Evolutionary conservation across 139 green algal genomes (phyloP).

Genomic region (Chlamydomonas sp.): DNA sequence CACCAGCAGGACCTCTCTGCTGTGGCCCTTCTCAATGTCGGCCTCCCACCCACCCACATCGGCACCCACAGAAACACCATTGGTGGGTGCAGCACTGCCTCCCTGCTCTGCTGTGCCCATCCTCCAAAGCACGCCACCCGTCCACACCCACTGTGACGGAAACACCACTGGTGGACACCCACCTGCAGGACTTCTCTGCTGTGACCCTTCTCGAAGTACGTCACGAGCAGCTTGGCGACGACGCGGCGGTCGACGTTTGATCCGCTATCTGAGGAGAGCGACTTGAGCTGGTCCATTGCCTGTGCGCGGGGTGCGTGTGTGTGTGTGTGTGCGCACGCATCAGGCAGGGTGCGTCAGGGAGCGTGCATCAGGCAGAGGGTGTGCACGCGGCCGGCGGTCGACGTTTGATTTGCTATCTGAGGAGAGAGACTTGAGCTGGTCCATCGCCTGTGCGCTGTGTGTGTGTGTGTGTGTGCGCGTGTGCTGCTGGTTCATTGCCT

Average conservation of each 20-base stretch:
- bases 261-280: conserved; percentile 31
- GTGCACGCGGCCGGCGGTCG: conserved; percentile 44
- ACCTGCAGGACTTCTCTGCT: conserved; percentile 31
- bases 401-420: conserved; percentile 34
- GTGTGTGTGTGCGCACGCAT: too few relatives aligned
- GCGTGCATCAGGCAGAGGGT: conserved; percentile 21
- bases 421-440: conserved; percentile 24
- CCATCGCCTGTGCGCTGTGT: conserved; percentile 22
- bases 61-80: too few relatives aligned
- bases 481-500: too few relatives aligned
- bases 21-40: neutral
- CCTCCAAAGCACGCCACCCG: neutral
- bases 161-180: neutral
- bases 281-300: conserved; percentile 23
- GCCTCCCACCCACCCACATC: neutral
- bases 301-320: too few relatives aligned
- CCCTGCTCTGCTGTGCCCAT: neutral
- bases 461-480: too few relatives aligned
- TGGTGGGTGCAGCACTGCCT: neutral
- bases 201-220: conserved; percentile 51
- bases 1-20: conserved; percentile 28
- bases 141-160: neutral
- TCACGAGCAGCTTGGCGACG: conserved; percentile 57
- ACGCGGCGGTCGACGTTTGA: conserved; percentile 49
- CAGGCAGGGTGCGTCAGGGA: neutral